Conservation (phyloP, 2,329 filamentous ascomycete species). For the Cladophialophora yegresii region DNA sequence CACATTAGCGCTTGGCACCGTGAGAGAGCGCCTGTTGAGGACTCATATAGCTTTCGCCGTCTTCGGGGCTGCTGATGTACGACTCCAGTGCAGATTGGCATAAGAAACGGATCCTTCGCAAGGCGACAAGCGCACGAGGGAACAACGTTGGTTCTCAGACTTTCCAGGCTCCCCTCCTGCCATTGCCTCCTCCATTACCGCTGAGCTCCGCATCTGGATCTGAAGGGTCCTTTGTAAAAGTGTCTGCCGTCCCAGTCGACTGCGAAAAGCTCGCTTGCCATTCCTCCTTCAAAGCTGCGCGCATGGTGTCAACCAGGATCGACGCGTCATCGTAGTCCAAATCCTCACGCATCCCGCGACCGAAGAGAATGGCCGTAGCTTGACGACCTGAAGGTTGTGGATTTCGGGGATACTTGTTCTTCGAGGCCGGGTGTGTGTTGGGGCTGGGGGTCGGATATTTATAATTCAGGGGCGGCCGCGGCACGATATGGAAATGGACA, state of each 20-base stretch:
- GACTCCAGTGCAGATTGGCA: neutral
- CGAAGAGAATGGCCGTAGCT: slow-evolving; percentile 49
- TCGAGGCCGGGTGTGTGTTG: slow-evolving; percentile 36
- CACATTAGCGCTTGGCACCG: neutral
- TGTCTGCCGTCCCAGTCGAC: neutral
- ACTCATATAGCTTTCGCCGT: neutral
- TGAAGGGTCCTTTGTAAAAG: neutral
- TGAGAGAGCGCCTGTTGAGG: neutral
- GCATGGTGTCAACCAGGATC: slow-evolving; percentile 43
- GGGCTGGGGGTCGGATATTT: slow-evolving; percentile 20
- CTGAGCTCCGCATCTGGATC: neutral
- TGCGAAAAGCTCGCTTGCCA: slow-evolving; percentile 40
- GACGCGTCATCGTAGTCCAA: slow-evolving; percentile 51
- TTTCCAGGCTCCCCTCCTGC: slow-evolving; percentile 4
- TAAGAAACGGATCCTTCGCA: neutral
- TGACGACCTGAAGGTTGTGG: slow-evolving; percentile 23
- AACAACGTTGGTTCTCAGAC: neutral
- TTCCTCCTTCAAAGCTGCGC: slow-evolving; percentile 42
- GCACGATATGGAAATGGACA: slow-evolving; percentile 93
- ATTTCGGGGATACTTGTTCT: slow-evolving; percentile 27
- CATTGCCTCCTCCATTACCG: neutral
- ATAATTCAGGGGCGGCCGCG: slow-evolving; percentile 60
- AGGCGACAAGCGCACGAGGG: neutral
- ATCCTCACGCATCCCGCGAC: slow-evolving; percentile 50
- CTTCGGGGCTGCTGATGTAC: neutral